Evolutionary conservation across 495 filamentous ascomycete species (phyloP).

Genomic region (Echria macrotheca): DNA sequence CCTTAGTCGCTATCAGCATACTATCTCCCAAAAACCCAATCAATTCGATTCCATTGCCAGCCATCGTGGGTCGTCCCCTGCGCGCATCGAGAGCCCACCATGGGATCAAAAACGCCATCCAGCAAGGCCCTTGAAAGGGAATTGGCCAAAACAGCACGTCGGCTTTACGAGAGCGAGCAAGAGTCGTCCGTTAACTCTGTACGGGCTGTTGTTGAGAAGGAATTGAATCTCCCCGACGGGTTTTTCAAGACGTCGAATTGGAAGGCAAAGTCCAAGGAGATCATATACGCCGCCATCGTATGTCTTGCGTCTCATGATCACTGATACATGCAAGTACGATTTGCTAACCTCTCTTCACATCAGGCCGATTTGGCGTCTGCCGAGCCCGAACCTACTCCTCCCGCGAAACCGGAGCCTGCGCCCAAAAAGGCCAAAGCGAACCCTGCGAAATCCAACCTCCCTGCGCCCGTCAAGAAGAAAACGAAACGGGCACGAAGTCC

Average conservation of each 20-base stretch:
- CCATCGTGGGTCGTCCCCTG: too few species aligned
- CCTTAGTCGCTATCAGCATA: too few species aligned
- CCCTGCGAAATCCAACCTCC: too few species aligned
- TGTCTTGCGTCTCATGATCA: constrained; percentile 23
- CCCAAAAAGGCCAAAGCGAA: constrained; percentile 4
- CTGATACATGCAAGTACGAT: too few species aligned
- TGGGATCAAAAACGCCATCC: neutral
- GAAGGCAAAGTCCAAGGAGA: constrained; percentile 71
- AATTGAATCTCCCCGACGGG: constrained; percentile 57
- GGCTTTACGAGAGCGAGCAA: constrained; percentile 52
- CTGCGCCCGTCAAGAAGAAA: too few species aligned
- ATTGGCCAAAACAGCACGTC: constrained; percentile 55
- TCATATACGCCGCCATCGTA: constrained; percentile 71
- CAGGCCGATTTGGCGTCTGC: neutral
- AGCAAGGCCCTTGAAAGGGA: constrained; percentile 17
- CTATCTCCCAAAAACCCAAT: too few species aligned
- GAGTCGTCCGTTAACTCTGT: constrained; percentile 75
- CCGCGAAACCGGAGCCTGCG: constrained; percentile 2
- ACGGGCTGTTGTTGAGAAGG: constrained; percentile 60
- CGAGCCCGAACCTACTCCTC: neutral
- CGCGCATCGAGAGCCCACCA: too few species aligned
- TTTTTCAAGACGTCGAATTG: constrained; percentile 68
- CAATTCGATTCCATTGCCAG: too few species aligned
- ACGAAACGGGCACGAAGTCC: too few species aligned
- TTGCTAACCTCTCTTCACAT: too few species aligned